Base-by-base conservation (phyloP, 192 early-diverging fungal species). In the Backusella australiensis region DNA sequence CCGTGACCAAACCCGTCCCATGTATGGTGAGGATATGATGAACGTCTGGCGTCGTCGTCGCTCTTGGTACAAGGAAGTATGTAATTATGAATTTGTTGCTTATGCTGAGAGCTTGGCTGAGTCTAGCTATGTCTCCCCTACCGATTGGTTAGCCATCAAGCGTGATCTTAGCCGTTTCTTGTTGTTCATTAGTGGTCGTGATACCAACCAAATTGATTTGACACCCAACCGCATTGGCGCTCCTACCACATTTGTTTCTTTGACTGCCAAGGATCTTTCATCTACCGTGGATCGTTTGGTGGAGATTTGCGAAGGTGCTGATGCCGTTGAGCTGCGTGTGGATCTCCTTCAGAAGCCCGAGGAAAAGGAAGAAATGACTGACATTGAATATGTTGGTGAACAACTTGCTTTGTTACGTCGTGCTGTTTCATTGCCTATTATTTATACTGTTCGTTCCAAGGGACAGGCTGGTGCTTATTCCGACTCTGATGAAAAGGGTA, bases 251-350 rank as follows among this genome's bases (percentile, higher is more conserved):
- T 99, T 99, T 86, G 87, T 99, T 2, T 97, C 95, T 4, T 84
- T 97, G 72, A 99, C 96, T 0, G 89, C 89, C 78, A 84, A 87
- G 4, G 90, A 91, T 56, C 76, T 93, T 36, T 78, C 88, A 21
- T 82, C 79, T 9, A 83, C 87, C 23, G 66, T 90, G 29, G 81
- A 85, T 38, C 73, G 84, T 34, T 76, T 99, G 34, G 82, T 83
- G 6, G 78, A 84, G 14, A 82, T 97, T 66, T 89, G 89, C 3
- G 90, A 92, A 46, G 98, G 98, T 23, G 86, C 90, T 0, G 94
- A 96, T 75, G 96, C 94, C 6, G 86, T 99, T 39, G 98, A 99
- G 85, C 84, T 99, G 56, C 93, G 98, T 36, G 95, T 93, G 4
- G 98, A 99, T 78, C 82, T 99, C 52, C 81, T 99, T 34, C 80